Evolutionary conservation across 1,284 basidiomycete genomes (phyloP).

Genomic region (Cryptococcus wingfieldii): DNA sequence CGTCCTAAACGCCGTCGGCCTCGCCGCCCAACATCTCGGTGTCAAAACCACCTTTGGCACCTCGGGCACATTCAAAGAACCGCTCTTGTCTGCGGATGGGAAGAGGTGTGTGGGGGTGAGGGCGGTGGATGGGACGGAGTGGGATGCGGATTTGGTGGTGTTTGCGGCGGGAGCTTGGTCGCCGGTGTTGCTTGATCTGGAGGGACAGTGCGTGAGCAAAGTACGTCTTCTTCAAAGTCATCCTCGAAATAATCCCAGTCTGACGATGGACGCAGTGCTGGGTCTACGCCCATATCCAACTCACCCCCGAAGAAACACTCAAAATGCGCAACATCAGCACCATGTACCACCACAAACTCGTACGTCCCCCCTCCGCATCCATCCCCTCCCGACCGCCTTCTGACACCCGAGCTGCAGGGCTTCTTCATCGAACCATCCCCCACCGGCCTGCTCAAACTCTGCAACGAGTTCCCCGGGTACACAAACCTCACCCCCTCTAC

Average conservation of each 20-base stretch:
- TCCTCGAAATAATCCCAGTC: slow-evolving; percentile 1
- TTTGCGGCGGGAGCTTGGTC: slow-evolving; percentile 47
- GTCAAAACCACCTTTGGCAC: slow-evolving; percentile 37
- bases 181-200: slow-evolving; percentile 37
- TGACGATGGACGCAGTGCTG: slow-evolving; percentile 22
- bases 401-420: slow-evolving; percentile 5
- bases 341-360: slow-evolving; percentile 28
- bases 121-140: slow-evolving; percentile 34
- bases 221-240: neutral
- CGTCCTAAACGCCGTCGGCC: slow-evolving; percentile 36
- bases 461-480: slow-evolving; percentile 38
- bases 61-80: slow-evolving; percentile 31
- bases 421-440: slow-evolving; percentile 32
- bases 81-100: slow-evolving; percentile 20
- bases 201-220: slow-evolving; percentile 43
- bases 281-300: slow-evolving; percentile 42
- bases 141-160: slow-evolving; percentile 37
- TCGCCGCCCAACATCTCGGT: slow-evolving; percentile 30
- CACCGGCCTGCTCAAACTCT: slow-evolving; percentile 24
- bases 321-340: slow-evolving; percentile 26
- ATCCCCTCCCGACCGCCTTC: neutral
- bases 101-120: slow-evolving; percentile 29
- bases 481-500: slow-evolving; percentile 14
- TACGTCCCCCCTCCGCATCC: neutral
- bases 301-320: slow-evolving; percentile 36